Base-by-base conservation (phyloP, 2,329 filamentous ascomycete genomes). In the Trichophyton benhamiae region DNA sequence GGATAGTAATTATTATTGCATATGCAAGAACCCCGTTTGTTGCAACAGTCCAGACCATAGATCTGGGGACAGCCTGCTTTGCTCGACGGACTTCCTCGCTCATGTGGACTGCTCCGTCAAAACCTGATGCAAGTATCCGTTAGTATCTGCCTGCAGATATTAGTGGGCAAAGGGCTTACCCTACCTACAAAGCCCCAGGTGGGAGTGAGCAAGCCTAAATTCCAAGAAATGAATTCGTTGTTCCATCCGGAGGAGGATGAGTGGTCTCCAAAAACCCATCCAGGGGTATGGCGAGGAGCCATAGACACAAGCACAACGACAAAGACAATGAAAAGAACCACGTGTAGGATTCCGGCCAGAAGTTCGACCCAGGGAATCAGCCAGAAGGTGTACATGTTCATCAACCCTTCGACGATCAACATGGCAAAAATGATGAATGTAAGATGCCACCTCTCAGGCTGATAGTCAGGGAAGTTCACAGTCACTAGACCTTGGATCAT, bases 71-170 rank as follows among this genome's bases (percentile, higher is more conserved):
- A 0, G 77, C 75, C 15, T 75, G 72, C 58, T 77, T 77, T 2
- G 78, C 74, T 60, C 78, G 71, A 3, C 72, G 70, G 4, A 76
- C 75, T 65, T 78, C 76, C 64, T 78, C 75, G 25, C 75, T 76
- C 74, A 79, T 77, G 61, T 80, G 78, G 0, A 81, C 71, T 11
- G 76, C 75, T 8, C 77, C 74, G 53, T 81, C 78, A 58, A 78
- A 78, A 9, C 78, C 78, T 75, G 1, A 27, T 27, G 11, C 8
- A 30, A 8, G 15, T 0, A 30, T 65, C 9, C 60, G 55, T 52
- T 49, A 44, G n/a, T 33, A 46, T 46, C 33, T 11, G 8, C 13
- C 11, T 15, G 13, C 2, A 27, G 3, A 25, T 53, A 8, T 25
- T 55, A 20, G 8, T 6, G 15, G 49, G 53, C 53, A 25, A 17